Base-by-base conservation (phyloP, 805 yeast species). In the Starmera caribaea region DNA sequence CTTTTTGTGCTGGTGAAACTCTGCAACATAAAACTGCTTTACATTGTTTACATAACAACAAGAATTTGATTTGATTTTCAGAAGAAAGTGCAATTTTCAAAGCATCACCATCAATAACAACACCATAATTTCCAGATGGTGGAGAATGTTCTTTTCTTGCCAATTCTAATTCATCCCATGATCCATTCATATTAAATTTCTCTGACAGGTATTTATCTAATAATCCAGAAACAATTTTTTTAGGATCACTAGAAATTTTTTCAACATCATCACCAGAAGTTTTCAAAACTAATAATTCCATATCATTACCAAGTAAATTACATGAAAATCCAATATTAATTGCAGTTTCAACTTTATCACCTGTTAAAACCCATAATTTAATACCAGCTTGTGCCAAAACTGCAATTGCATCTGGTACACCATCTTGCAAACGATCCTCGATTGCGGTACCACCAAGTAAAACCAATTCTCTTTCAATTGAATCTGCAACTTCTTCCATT, bases 301-400 rank as follows among this genome's bases (percentile, higher is more conserved):
- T 83, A 36, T 81, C 84, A 46, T 72, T 80, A 40, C 79, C 81
- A 41, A 84, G 65, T 40, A 84, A 63, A 51, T 84, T 84, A 71
- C 94, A 84, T 2, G 89, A 81, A 54, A 84, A 84, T 4, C 92
- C 94, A 65, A 84, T 84, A 52, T 84, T 84, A 49, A 84, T 83
- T 11, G 92, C 94, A 28, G 94, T 84, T 59, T 84, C 94, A n/a
- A 84, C 85, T 58, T 81, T 83, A 58, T 84, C 94, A 62, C 94
- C 94, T 3, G 94, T 84, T 37, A 84, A 65, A 36, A 84, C 92
- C 94, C 94, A 84, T 39, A 84, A 63, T 57, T 84, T 84, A 41
- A 84, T 80, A 56, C 94, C 92, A 8, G 92, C 92, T 46, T 76
- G 67, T 13, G 74, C 82, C 41, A 84, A 63, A 6, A 77, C 55